Conservation (phyloP, 495 filamentous ascomycete genomes). For the Penicillium goetzii region DNA sequence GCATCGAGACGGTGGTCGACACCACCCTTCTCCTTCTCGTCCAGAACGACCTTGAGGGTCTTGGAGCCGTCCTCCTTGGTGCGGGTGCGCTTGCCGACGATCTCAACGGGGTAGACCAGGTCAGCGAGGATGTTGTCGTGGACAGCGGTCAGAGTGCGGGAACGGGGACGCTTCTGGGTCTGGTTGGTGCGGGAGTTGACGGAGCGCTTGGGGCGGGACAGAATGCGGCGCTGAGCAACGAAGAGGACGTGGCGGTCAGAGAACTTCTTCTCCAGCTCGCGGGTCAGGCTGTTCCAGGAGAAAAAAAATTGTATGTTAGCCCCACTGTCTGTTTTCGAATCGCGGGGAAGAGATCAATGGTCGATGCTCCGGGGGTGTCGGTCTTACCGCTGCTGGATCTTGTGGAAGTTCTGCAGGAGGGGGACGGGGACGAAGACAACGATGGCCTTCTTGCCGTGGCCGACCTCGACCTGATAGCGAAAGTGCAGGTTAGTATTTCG, state of each 20-base stretch:
- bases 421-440: constrained; percentile 99
- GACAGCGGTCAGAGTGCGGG: constrained; percentile 94
- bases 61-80: constrained; percentile 98
- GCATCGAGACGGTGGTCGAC: constrained; percentile 99
- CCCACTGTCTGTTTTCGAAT: constrained; percentile 6
- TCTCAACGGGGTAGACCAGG: constrained; percentile 99
- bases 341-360: constrained; percentile 5
- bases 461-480: constrained; percentile 86
- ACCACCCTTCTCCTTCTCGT: constrained; percentile 99
- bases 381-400: constrained; percentile 95
- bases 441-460: constrained; percentile 99
- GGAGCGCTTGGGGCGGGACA: constrained; percentile 95
- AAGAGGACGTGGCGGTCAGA: constrained; percentile 99
- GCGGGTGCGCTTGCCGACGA: constrained; percentile 95
- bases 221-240: constrained; percentile 97
- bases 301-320: constrained; percentile 24
- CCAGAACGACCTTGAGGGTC: constrained; percentile 95
- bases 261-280: constrained; percentile 99
- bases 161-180: constrained; percentile 97
- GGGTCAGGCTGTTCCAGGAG: constrained; percentile 73
- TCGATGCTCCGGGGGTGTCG: constrained; percentile 11
- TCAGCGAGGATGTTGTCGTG: constrained; percentile 96
- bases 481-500: constrained; percentile 30
- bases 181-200: constrained; percentile 88
- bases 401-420: constrained; percentile 92